Evolutionary conservation across 225 moss, liverwort and hornwort genomes (phyloP), one percentile per base, ranked within the genome.

Genomic region (Marchantia paleacea): DNA sequence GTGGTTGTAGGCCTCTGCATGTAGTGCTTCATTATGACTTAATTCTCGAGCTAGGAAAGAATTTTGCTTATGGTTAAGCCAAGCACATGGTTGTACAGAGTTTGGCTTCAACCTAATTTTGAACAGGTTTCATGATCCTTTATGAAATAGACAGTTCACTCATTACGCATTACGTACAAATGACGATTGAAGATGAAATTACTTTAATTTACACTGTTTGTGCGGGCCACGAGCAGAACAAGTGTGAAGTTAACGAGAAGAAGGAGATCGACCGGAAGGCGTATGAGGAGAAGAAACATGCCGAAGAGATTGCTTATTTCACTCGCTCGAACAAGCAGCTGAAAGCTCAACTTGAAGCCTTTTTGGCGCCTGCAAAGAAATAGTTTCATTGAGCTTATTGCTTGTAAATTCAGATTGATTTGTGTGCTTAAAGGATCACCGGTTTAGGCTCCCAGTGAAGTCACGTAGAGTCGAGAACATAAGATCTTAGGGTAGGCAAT

Each of bases 241-340:
- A 94, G 75, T 94, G 92, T 73, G 97, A 97, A 77, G 88, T 88
- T 6, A 97, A 94, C 61, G 94, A 97, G 79, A 97, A 89, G 86
- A 86, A 85, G 48, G 92, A 93, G 51, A 92, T 90, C 19, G 94
- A 94, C 54, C 79, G 87, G 31, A 94, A 94, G 74, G 85, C 89
- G 57, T 94, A 94, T 48, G 94, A 97, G 83, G 94, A 94, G 66
- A 97, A 88, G 86, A 94, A 87, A 81, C 97, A 94, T 77, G 83
- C 88, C 12, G 94, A 97, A 74, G 97, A 97, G 75, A 80, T 92
- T 76, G 91, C 92, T 0, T 97, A 94, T 78, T 97, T 90, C 81
- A 97, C 91, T 77, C 88, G 90, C 62, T 90, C 97, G 26, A 97
- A 94, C 82, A 97, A 97, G 72, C 97, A 97, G 80, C 80, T 97